Conservation (phyloP, 2,329 filamentous ascomycete genomes). For the Chaetomium sp. region DNA sequence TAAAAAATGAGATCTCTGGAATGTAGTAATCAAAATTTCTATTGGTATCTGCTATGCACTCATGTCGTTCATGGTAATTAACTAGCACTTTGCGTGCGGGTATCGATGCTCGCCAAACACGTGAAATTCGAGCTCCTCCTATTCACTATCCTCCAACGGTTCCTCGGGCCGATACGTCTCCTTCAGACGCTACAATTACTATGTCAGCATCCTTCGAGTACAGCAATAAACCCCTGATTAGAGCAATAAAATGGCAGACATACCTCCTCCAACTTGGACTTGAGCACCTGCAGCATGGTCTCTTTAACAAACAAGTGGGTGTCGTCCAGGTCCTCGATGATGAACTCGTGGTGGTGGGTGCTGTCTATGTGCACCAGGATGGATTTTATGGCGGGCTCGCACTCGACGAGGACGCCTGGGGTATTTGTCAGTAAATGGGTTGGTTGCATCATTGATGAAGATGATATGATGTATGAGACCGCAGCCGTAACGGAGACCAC, state of each 20-base stretch:
- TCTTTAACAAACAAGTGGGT: constrained; percentile 69
- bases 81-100: neutral
- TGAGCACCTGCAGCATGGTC: constrained; percentile 62
- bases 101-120: neutral
- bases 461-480: neutral
- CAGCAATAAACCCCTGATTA: neutral
- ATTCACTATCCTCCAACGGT: constrained; percentile 22
- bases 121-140: neutral
- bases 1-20: neutral
- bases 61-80: neutral
- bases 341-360: constrained; percentile 58
- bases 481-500: neutral
- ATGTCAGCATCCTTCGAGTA: no score
- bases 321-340: constrained; percentile 76
- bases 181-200: constrained; percentile 24
- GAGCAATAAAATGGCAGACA: constrained; percentile 22
- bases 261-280: constrained; percentile 63
- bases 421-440: neutral
- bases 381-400: constrained; percentile 81
- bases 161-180: constrained; percentile 31
- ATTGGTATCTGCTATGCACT: neutral
- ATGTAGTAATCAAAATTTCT: neutral
- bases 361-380: constrained; percentile 74
- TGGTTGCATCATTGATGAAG: neutral
- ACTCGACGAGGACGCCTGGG: constrained; percentile 67